These are phyloP conservation scores for Gracilaria gracilis DNA, from an alignment of 23 red algal genomes.

Conservation along the genomic window DNA sequence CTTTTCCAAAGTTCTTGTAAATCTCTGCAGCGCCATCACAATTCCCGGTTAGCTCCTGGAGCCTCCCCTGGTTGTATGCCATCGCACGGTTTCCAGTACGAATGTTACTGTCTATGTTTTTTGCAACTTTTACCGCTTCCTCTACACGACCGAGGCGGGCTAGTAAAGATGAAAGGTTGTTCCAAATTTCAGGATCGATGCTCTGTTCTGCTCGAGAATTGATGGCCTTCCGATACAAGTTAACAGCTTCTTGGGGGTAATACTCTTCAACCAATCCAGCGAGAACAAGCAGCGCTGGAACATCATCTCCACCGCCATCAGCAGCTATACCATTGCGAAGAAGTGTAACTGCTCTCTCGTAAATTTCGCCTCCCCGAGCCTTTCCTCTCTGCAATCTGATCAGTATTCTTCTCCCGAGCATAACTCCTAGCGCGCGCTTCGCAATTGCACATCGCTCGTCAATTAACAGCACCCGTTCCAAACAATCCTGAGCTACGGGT, in stretches of 20 bases:
- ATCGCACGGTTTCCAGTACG: slow-evolving; percentile 6
- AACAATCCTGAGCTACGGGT: slow-evolving; percentile 51
- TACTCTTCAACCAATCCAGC: slow-evolving; percentile 61
- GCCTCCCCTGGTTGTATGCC: slow-evolving; percentile 57
- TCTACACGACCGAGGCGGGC: slow-evolving; percentile 51
- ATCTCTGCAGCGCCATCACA: slow-evolving; percentile 5
- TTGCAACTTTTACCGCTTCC: slow-evolving; percentile 35
- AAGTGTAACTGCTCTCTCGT: slow-evolving; percentile 51
- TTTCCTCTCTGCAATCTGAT: slow-evolving; percentile 37
- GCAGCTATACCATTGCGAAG: slow-evolving; percentile 48
- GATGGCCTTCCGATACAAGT: slow-evolving; percentile 50
- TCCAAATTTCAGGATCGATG: slow-evolving; percentile 66
- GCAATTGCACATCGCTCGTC: slow-evolving; percentile 70
- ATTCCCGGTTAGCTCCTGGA: slow-evolving; percentile 44
- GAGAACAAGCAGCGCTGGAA: slow-evolving; percentile 56
- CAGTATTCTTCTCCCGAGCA: slow-evolving; percentile 59
- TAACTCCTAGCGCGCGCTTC: slow-evolving; percentile 53
- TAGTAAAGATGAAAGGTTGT: slow-evolving; percentile 55
- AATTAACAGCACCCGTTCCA: slow-evolving; percentile 55
- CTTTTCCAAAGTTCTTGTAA: slow-evolving; percentile 47
- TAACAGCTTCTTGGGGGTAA: slow-evolving; percentile 46
- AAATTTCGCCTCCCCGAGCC: slow-evolving; percentile 60
- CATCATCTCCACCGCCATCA: slow-evolving; percentile 44
- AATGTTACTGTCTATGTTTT: slow-evolving; percentile 44
- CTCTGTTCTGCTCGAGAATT: slow-evolving; percentile 30